Base-by-base conservation (phyloP, 1,139 yeast genomes). In the Diutina catenulata region DNA sequence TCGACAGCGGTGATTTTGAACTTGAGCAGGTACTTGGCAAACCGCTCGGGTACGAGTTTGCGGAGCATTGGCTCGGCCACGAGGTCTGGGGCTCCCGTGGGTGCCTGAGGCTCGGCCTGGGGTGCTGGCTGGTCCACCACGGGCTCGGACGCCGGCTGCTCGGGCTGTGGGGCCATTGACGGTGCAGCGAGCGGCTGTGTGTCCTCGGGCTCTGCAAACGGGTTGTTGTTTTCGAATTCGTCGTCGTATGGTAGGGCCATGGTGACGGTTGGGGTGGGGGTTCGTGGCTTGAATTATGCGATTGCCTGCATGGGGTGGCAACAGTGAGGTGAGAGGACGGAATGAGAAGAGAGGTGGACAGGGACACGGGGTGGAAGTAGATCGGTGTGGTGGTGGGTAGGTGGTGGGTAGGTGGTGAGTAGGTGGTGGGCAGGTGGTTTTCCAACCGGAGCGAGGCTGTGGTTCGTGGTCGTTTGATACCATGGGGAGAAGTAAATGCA, bases 41-140 rank as follows among this genome's bases (percentile, higher is more conserved):
- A 62, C 43, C 79, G 48, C 47, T 74, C 80, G 1, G 80, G 79
- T n/a, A 74, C 43, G 33, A 69, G 57, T 43, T 56, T 61, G 36
- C 63, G 60, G 28, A 72, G 49, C 5, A 20, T 21, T 15, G 31
- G 31, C 8, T 9, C 20, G 9, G 20, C 10, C n/a, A 14, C n/a
- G 14, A 10, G 6, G 29, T 19, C 15, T 29, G 21, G 15, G 9
- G 15, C n/a, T 18, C 22, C 8, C 13, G 14, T 2, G 18, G 22
- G 5, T 19, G 15, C 13, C 19, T 14, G 13, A 29, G 33, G 2
- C 25, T 25, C 22, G n/a, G 25, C 14, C 21, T 25, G 10, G 20
- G 25, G 6, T 31, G 25, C 18, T n/a, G 25, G 15, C 25, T 55
- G 53, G 28, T 58, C 60, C 1, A 63, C 53, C 14, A 69, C 54